Percentiles rank a stretch among this genome's conserved stretches.
phyloP scores from a whole-genome alignment of 2,329 filamentous ascomycete species.

The Aspergillus calidoustus region DNA sequence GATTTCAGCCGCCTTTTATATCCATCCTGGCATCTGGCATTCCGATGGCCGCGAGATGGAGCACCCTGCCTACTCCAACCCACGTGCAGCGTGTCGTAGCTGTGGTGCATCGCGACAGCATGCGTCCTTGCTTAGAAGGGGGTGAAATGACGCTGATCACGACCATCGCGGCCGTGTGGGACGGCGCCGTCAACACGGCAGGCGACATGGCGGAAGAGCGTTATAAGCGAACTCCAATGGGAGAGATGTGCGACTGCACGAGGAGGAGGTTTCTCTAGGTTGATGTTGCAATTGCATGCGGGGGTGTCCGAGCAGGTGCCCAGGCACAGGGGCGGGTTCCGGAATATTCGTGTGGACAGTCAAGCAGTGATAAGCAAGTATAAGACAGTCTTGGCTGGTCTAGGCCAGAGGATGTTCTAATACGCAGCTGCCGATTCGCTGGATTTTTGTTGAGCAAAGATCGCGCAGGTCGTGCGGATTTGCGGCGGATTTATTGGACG shows the following conservation, averaged over 20 bases:
- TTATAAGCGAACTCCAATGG: constrained; percentile 12
- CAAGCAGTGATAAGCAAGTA: constrained; percentile 8
- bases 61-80: constrained; percentile 2
- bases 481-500: neutral
- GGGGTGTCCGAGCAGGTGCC: neutral
- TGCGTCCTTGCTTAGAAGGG: neutral
- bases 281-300: neutral
- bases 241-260: constrained; percentile 15
- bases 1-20: constrained; percentile 5
- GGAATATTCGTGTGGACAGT: neutral
- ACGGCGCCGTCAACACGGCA: neutral
- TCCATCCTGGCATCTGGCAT: neutral
- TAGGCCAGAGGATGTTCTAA: neutral
- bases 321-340: neutral
- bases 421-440: neutral
- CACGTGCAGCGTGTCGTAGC: constrained; percentile 9
- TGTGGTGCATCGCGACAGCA: constrained; percentile 8
- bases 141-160: constrained; percentile 1
- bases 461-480: neutral
- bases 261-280: neutral
- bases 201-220: neutral
- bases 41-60: neutral
- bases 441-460: neutral
- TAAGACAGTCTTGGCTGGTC: neutral
- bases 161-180: neutral